Evolutionary conservation across 352 stramenopile genomes (phyloP).

Genomic region (Phytophthora sp.): DNA sequence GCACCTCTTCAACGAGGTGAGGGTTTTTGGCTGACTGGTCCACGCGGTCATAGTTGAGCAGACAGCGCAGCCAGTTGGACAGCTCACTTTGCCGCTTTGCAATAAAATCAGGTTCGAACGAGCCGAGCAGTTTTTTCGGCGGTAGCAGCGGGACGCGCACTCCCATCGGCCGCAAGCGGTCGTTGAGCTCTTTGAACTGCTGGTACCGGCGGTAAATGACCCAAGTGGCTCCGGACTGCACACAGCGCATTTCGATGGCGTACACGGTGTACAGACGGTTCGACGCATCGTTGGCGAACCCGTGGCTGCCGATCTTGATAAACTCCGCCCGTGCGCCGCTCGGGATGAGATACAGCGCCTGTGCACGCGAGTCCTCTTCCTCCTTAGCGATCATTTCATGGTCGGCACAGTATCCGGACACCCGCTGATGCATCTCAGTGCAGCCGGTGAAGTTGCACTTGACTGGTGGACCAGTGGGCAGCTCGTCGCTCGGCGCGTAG

Average conservation of each 20-base stretch:
- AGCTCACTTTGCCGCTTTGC: slow-evolving; percentile 74
- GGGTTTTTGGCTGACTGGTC: slow-evolving; percentile 78
- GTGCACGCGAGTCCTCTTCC: slow-evolving; percentile 79
- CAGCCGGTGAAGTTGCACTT: slow-evolving; percentile 64
- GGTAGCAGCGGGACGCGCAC: slow-evolving; percentile 79
- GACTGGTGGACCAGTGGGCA: slow-evolving; percentile 41
- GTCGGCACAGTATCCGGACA: slow-evolving; percentile 73
- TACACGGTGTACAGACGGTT: slow-evolving; percentile 86
- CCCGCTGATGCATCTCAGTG: slow-evolving; percentile 63
- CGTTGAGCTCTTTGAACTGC: slow-evolving; percentile 84
- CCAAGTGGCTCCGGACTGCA: slow-evolving; percentile 76
- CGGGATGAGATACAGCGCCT: slow-evolving; percentile 84
- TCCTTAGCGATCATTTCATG: slow-evolving; percentile 85
- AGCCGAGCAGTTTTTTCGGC: slow-evolving; percentile 86
- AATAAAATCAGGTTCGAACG: slow-evolving; percentile 85
- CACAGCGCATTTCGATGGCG: slow-evolving; percentile 77
- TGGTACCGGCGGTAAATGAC: slow-evolving; percentile 86
- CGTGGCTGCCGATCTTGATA: slow-evolving; percentile 77
- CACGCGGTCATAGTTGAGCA: slow-evolving; percentile 78
- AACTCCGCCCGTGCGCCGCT: slow-evolving; percentile 69
- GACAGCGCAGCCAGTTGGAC: slow-evolving; percentile 65
- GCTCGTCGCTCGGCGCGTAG: slow-evolving; percentile 47
- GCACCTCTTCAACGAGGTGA: slow-evolving; percentile 77
- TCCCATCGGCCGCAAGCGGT: slow-evolving; percentile 61
- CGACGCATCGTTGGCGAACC: slow-evolving; percentile 76